Evolutionary conservation across 1,284 basidiomycete species (phyloP).

Genomic region (Pseudozyma sp.): DNA sequence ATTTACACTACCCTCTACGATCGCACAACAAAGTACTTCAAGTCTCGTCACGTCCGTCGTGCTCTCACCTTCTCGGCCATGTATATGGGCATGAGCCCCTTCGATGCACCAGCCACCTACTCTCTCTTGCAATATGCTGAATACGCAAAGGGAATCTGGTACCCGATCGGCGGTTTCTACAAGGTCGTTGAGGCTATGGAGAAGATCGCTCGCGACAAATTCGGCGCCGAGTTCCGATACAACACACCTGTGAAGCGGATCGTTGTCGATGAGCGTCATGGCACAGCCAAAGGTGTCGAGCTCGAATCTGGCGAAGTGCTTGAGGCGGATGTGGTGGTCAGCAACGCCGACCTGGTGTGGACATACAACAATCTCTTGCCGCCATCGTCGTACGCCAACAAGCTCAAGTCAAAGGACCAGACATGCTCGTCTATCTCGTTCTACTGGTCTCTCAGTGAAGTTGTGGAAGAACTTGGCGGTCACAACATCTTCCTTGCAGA

Average conservation of each 20-base stretch:
- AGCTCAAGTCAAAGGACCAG: conserved; percentile 62
- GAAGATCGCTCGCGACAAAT: conserved; percentile 70
- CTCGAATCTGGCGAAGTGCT: conserved; percentile 70
- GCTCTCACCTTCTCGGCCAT: conserved; percentile 38
- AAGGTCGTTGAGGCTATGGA: conserved; percentile 71
- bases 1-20: conserved; percentile 64
- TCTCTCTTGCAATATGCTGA: conserved; percentile 74
- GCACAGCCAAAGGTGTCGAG: conserved; percentile 69
- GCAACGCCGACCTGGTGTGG: conserved; percentile 74
- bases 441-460: conserved; percentile 72
- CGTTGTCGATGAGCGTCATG: conserved; percentile 40
- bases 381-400: conserved; percentile 62
- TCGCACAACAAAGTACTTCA: conserved; percentile 71
- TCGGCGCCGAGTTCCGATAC: conserved; percentile 71
- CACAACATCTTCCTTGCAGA: conserved; percentile 71
- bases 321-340: conserved; percentile 72
- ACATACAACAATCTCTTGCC: conserved; percentile 72
- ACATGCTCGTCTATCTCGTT: conserved; percentile 73
- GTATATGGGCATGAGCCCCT: conserved; percentile 72
- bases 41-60: conserved; percentile 70
- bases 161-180: conserved; percentile 73
- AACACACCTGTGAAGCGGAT: conserved; percentile 70
- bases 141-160: conserved; percentile 73
- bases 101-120: conserved; percentile 73
- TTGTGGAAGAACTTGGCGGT: conserved; percentile 70